Base-by-base conservation (phyloP, 2,329 filamentous ascomycete genomes). In the Aspergillus floridensis region DNA sequence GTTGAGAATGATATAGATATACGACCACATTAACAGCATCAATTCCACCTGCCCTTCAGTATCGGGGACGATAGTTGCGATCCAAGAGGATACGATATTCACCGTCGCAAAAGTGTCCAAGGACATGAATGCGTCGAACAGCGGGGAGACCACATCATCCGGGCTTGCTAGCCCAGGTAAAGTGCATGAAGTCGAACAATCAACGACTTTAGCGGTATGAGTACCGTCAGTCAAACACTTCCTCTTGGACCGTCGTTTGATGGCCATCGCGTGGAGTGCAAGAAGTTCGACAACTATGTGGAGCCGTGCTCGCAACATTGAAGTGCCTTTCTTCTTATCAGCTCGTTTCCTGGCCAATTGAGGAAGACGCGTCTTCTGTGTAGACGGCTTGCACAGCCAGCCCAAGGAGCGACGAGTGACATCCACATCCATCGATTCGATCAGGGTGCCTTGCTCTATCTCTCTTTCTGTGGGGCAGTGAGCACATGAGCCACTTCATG, bases 211-310 rank as follows among this genome's bases (percentile, higher is more conserved):
- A 19, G 38, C 14, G 19, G 14, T 6, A 44, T 6, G 5, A 44
- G 38, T 16, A 22, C 2, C 4, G 7, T 29, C 12, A 7, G n/a
- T 29, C 14, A 22, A 19, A 35, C 11, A 24, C 7, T 4, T 35
- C 16, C 47, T 35, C 16, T 5, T 24, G 16, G 16, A 11, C 22
- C 14, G 21, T 38, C 32, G 49, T 21, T 38, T 49, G n/a, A 44
- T 19, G 14, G 47, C 46, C 35, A 51, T 51, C 22, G 59, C 55
- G 46, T 31, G 50, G 5, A 60, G 51, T 11, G 46, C 48, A 46
- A 60, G 51, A 0, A 60, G 21, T 16, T 49, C 56, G 8, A 55
- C 41, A 8, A 58, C 41, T 11, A 57, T 56, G 26, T 58, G 56
- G 2, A 60, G 56, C 14, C 55, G 58, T 32, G 38, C 38, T 38